Percentiles rank a stretch among this genome's conserved stretches.
These are phyloP conservation scores for Exobasidium rhododendri DNA, from an alignment of 1,284 basidiomycete species.

Conservation along the genomic window DNA sequence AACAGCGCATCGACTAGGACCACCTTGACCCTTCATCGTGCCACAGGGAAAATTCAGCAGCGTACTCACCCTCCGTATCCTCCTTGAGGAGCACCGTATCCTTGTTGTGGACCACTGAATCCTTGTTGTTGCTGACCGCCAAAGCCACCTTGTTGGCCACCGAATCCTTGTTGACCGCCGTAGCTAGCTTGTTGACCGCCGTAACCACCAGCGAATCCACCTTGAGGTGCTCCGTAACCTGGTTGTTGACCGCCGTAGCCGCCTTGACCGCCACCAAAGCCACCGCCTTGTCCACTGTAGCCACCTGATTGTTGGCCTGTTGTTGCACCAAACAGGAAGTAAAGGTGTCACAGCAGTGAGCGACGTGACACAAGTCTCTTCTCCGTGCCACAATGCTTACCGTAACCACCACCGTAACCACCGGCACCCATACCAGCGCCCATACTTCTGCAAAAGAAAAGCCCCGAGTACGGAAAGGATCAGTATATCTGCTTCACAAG, in stretches of 20 bases:
- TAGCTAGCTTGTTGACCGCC: slow-evolving; percentile 16
- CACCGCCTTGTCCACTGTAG: slow-evolving; percentile 28
- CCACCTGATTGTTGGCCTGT: slow-evolving; percentile 35
- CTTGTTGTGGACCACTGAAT: slow-evolving; percentile 33
- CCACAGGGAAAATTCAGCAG: no score
- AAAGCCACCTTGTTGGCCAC: slow-evolving; percentile 37
- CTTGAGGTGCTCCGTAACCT: slow-evolving; percentile 18
- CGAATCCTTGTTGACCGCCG: slow-evolving; percentile 26
- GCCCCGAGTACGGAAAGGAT: neutral
- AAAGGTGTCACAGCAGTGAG: neutral
- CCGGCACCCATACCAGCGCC: slow-evolving; percentile 46
- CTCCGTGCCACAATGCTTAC: neutral
- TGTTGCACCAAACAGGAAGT: slow-evolving; percentile 19
- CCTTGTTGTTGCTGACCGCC: slow-evolving; percentile 43
- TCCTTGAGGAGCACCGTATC: slow-evolving; percentile 25
- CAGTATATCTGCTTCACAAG: neutral
- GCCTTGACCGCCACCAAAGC: slow-evolving; percentile 50
- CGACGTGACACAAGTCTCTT: neutral
- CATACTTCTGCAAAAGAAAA: slow-evolving; percentile 29
- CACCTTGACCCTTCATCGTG: no score
- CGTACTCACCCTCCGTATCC: slow-evolving; percentile 19
- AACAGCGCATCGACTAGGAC: no score
- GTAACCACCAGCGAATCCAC: slow-evolving; percentile 16
- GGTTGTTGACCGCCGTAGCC: slow-evolving; percentile 14
- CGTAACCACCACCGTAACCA: slow-evolving; percentile 45